Evolutionary conservation across 805 yeast genomes (phyloP), one percentile per base, ranked within the genome.

Genomic region (Yamadazyma phyllophila): DNA sequence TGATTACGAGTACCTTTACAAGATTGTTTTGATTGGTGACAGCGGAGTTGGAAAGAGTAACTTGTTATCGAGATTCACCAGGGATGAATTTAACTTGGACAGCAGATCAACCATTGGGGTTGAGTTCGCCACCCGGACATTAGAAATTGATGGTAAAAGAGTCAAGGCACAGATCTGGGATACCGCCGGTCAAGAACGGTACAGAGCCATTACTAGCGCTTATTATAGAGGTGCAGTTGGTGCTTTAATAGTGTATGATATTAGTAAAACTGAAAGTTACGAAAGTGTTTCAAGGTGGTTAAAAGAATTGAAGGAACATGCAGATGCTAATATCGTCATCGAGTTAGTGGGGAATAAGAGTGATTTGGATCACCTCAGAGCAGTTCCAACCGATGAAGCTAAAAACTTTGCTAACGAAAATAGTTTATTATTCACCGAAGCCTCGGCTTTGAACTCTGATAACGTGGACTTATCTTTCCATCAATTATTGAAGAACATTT

Each of bases 211-310:
- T 66, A 94, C 99, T 27, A 83, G 94, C 46, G 98, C 98, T 5
- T 92, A 92, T 71, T 92, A 92, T 67, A 80, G 99, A 63, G 99
- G 98, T 35, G 98, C 99, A 1, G 96, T 91, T 44, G 99, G 99
- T 49, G 98, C 98, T 3, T 77, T 92, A 59, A 85, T 92, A 47
- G 96, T 92, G 52, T 92, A 92, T 69, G 99, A 92, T 71, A 92
- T 92, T 59, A 82, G 97, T 49, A 92, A 92, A 73, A 80, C 91
- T 11, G 90, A 85, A 60, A 79, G 89, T 43, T 90, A 89, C 66
- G 96, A 87, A 63, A 81, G 83, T 52, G 90, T 91, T 50, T 79
- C 85, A 36, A 85, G 89, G 65, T 91, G 96, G 94, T 68, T 94
- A 68, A 83, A 91, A 67, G 92, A 92, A 71, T 77, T 94, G 74